These are phyloP conservation scores for Sabuloglossum arenarium DNA, from an alignment of 495 filamentous ascomycete genomes.

Conservation along the genomic window DNA sequence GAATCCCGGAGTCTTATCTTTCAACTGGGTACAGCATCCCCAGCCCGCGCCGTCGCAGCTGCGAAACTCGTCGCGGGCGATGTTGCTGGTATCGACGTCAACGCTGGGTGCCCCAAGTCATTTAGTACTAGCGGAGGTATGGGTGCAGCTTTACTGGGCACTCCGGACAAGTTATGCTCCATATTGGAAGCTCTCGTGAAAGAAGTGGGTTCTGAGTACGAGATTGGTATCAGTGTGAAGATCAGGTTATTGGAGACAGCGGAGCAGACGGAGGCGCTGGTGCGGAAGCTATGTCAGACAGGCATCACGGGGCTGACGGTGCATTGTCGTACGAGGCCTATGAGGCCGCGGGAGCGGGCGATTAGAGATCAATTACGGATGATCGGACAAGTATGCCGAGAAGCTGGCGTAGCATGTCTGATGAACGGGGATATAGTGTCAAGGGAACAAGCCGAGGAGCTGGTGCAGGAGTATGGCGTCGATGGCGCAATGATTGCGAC, in stretches of 20 bases:
- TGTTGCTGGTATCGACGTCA: slow-evolving; percentile 88
- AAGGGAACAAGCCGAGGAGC: slow-evolving; percentile 39
- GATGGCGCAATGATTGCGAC: slow-evolving; percentile 97
- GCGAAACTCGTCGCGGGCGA: slow-evolving; percentile 64
- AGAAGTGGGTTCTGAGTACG: slow-evolving; percentile 49
- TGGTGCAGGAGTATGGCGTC: slow-evolving; percentile 55
- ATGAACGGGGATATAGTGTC: slow-evolving; percentile 85
- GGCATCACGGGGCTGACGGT: slow-evolving; percentile 85
- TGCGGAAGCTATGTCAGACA: slow-evolving; percentile 51
- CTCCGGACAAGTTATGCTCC: slow-evolving; percentile 57
- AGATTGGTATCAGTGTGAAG: slow-evolving; percentile 88
- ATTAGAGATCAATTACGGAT: slow-evolving; percentile 70
- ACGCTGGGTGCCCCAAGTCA: slow-evolving; percentile 91
- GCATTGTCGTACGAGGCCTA: slow-evolving; percentile 88
- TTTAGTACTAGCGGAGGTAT: slow-evolving; percentile 83
- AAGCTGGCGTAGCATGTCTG: slow-evolving; percentile 68
- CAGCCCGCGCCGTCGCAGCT: slow-evolving; percentile 61
- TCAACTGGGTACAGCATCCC: slow-evolving; percentile 73
- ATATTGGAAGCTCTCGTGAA: slow-evolving; percentile 67
- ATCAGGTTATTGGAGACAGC: slow-evolving; percentile 69
- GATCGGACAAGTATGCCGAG: slow-evolving; percentile 53
- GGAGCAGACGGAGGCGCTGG: slow-evolving; percentile 48
- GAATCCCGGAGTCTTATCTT: slow-evolving; percentile 62
- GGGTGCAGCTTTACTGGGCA: slow-evolving; percentile 74
- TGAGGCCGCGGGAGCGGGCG: slow-evolving; percentile 75